A percentile compares a stretch with the other conserved stretches of the same genome.
Conservation (phyloP, 257 asterid genomes). For the Salvia hispanica region DNA sequence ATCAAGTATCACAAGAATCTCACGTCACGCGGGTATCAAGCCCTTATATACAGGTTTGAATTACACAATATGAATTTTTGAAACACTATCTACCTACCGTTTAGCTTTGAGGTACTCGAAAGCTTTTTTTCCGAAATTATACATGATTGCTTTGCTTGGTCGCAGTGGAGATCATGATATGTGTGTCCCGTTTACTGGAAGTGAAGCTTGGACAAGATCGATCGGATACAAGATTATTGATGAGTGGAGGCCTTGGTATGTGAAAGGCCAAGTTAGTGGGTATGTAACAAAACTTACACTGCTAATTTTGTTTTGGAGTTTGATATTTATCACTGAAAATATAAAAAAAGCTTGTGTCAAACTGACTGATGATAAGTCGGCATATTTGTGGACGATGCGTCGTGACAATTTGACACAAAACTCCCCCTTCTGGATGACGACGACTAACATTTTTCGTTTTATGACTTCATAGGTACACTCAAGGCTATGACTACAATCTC, state of each 20-base stretch:
- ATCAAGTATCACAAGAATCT: conserved; percentile 86
- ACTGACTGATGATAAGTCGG: background rate
- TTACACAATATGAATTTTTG: background rate
- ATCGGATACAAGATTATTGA: conserved; percentile 72
- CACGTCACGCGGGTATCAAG: conserved; percentile 78
- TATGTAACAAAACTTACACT: conserved; percentile 31
- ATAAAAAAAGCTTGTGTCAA: background rate
- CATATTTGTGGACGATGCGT: background rate
- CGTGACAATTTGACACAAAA: too few relatives aligned
- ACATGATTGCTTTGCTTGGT: conserved; percentile 11
- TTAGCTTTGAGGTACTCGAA: too few relatives aligned
- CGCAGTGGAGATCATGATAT: conserved; percentile 96
- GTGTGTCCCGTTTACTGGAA: conserved; percentile 97
- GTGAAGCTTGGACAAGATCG: conserved; percentile 86
- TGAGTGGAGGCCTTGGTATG: conserved; percentile 86
- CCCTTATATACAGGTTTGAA: conserved; percentile 69
- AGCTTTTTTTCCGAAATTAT: background rate
- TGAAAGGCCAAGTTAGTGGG: conserved; percentile 80
- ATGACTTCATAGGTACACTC: conserved; percentile 54
- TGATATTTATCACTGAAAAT: background rate
- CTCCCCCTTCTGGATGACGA: too few relatives aligned
- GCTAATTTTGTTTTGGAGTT: background rate
- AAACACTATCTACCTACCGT: background rate
- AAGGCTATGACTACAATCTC: conserved; percentile 80
- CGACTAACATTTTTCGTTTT: conserved; percentile 1